A percentile compares a stretch with the other conserved stretches of the same genome.
phyloP scores from a whole-genome alignment of 805 yeast species.

The Saturnispora quitensis region DNA sequence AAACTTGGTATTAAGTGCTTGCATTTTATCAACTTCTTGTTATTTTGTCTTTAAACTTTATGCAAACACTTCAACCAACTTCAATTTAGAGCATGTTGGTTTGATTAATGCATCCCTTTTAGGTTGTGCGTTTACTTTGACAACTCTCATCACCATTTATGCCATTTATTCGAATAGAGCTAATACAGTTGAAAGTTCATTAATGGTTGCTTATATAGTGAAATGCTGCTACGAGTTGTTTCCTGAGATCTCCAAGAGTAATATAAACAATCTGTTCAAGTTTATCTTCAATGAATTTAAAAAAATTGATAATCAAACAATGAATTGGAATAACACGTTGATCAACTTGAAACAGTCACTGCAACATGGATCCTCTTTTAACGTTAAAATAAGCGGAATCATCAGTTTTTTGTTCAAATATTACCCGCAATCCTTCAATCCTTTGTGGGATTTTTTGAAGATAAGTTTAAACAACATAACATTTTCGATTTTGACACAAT shows the following conservation, averaged over 20 bases:
- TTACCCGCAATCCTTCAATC: not conserved
- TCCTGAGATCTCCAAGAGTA: slow-evolving; percentile 64
- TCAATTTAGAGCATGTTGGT: slow-evolving; percentile 33
- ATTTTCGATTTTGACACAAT: slow-evolving; percentile 69
- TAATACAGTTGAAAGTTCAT: slow-evolving; percentile 81
- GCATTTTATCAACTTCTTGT: slow-evolving; percentile 63
- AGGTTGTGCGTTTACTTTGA: slow-evolving; percentile 75
- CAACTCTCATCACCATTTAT: slow-evolving; percentile 63
- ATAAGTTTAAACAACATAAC: slow-evolving; percentile 16
- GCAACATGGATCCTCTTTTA: slow-evolving; percentile 1
- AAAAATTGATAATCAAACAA: slow-evolving; percentile 27
- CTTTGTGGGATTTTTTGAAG: slow-evolving; percentile 45
- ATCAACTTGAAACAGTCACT: slow-evolving; percentile 10
- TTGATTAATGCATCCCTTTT: slow-evolving; percentile 69
- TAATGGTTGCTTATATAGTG: slow-evolving; percentile 83
- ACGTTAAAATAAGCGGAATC: slow-evolving; percentile 13
- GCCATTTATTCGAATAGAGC: slow-evolving; percentile 82
- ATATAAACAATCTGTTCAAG: slow-evolving; percentile 26
- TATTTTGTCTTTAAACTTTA: slow-evolving; percentile 80
- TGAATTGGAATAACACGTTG: slow-evolving; percentile 8
- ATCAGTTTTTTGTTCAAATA: not conserved
- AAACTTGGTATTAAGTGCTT: slow-evolving; percentile 55
- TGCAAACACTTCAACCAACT: slow-evolving; percentile 47
- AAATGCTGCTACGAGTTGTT: slow-evolving; percentile 89
- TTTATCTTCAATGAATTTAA: slow-evolving; percentile 25